These are phyloP conservation scores for Peniophora sp. DNA, from an alignment of 1,284 basidiomycete species.

Conservation along the genomic window DNA sequence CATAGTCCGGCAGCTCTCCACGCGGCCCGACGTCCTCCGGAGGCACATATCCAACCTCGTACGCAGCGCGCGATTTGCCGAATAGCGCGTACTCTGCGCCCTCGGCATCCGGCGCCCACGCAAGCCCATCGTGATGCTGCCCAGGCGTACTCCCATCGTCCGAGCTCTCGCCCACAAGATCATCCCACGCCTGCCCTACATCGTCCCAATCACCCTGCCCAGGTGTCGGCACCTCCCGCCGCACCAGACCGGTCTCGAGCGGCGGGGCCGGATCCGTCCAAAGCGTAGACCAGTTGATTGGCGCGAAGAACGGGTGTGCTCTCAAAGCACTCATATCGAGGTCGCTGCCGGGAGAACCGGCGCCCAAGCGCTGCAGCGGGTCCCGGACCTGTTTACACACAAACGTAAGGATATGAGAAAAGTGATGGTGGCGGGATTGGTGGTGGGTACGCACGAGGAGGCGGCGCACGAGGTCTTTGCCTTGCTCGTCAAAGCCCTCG, in stretches of 20 bases:
- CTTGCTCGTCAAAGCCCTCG: slow-evolving; percentile 61
- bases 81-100: slow-evolving; percentile 22
- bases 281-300: slow-evolving; percentile 63
- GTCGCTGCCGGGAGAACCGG: slow-evolving; percentile 37
- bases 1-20: slow-evolving; percentile 24
- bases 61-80: slow-evolving; percentile 1
- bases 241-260: slow-evolving; percentile 47
- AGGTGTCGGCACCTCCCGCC: slow-evolving; percentile 32
- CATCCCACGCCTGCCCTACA: slow-evolving; percentile 49
- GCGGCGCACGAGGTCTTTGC: slow-evolving; percentile 58
- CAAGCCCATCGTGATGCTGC: slow-evolving; percentile 16
- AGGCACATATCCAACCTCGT: slow-evolving; percentile 10
- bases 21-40: slow-evolving; percentile 22
- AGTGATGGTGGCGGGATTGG: background rate
- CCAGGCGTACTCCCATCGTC: slow-evolving; percentile 10
- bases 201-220: slow-evolving; percentile 34
- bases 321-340: slow-evolving; percentile 57
- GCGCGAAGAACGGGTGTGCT: slow-evolving; percentile 68
- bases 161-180: slow-evolving; percentile 25
- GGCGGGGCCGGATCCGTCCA: slow-evolving; percentile 65
- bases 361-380: slow-evolving; percentile 64
- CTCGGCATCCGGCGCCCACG: slow-evolving; percentile 44
- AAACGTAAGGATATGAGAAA: slow-evolving; percentile 1
- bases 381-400: slow-evolving; percentile 49
- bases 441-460: slow-evolving; percentile 44